A percentile compares a stretch with the other conserved stretches of the same genome.
phyloP scores from a whole-genome alignment of 306 rosid species.

The Astragalus membranaceus region DNA sequence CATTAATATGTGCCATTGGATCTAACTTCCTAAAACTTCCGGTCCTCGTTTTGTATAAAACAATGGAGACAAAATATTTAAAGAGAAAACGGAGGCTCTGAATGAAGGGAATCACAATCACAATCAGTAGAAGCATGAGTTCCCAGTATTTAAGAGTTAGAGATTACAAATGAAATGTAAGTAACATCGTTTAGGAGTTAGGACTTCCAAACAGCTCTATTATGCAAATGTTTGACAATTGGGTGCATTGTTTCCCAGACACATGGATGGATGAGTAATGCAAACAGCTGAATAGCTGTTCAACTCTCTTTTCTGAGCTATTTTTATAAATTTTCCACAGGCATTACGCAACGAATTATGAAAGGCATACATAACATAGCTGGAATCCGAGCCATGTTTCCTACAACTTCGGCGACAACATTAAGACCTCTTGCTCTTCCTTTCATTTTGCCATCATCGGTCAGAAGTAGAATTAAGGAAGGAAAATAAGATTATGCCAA shows the following conservation, averaged over 20 bases:
- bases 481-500: neutral
- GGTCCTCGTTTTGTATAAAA: too few species aligned
- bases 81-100: too few species aligned
- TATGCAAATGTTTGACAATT: neutral
- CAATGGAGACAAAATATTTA: too few species aligned
- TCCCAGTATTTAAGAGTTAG: neutral
- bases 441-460: slow-evolving; percentile 8
- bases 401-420: neutral
- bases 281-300: neutral
- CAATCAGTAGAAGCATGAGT: neutral
- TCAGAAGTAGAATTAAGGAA: neutral
- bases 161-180: too few species aligned
- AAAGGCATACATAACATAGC: neutral
- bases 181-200: neutral
- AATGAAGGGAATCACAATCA: too few species aligned
- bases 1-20: too few species aligned
- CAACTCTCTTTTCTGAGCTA: neutral
- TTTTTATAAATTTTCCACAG: neutral
- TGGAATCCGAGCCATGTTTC: neutral
- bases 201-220: neutral
- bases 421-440: neutral
- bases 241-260: neutral
- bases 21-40: too few species aligned
- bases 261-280: neutral
- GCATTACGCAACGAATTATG: neutral